These are phyloP conservation scores for Henningerozyma blattae DNA, from an alignment of 805 yeast species.

Conservation along the genomic window DNA sequence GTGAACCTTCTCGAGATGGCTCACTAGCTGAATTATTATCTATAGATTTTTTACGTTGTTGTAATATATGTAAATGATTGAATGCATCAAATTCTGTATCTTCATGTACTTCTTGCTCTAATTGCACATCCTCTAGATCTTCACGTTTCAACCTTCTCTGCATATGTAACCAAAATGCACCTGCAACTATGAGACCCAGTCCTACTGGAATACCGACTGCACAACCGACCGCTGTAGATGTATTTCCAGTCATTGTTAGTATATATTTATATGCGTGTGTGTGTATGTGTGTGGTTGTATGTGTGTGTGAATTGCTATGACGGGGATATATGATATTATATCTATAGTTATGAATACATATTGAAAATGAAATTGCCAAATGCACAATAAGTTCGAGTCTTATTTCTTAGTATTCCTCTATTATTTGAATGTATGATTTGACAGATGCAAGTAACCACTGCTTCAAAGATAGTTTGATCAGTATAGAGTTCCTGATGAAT, in stretches of 20 bases:
- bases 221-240: constrained; percentile 35
- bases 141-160: constrained; percentile 29
- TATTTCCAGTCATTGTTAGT: neutral
- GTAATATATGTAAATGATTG: constrained; percentile 19
- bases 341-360: too few species aligned
- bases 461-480: too few species aligned
- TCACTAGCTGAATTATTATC: constrained; percentile 3
- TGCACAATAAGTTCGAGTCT: too few species aligned
- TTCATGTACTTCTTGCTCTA: constrained; percentile 19
- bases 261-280: neutral
- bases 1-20: neutral
- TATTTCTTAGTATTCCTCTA: too few species aligned
- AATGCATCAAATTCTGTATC: constrained; percentile 27
- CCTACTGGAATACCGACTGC: constrained; percentile 42
- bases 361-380: too few species aligned
- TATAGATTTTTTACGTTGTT: constrained; percentile 2
- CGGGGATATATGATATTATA: too few species aligned
- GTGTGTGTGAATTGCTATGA: too few species aligned
- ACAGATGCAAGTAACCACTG: too few species aligned
- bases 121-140: constrained; percentile 24
- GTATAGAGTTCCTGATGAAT: too few species aligned
- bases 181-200: constrained; percentile 26
- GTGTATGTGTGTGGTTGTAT: too few species aligned
- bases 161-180: constrained; percentile 28
- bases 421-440: too few species aligned